Base-by-base conservation (phyloP, 1,284 basidiomycete species). In the Cutaneotrichosporon sp. region DNA sequence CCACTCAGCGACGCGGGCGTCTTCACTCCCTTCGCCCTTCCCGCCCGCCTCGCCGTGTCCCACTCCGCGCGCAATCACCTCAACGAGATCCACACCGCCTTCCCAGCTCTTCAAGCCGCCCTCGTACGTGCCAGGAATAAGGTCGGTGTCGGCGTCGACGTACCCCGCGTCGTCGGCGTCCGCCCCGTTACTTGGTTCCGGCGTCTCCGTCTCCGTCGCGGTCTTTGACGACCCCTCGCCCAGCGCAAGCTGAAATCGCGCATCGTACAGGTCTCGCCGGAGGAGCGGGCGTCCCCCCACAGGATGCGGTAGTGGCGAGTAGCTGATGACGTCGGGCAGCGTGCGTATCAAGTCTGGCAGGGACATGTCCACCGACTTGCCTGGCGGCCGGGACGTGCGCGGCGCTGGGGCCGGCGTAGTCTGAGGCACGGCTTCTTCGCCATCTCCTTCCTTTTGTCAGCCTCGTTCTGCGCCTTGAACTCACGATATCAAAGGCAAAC, bases 91-190 rank as follows among this genome's bases (percentile, higher is more conserved):
- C 14, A 93, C 74, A 35, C 89, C 88, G 59, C 91, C 96, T 72
- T 98, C 94, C 94, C 94, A 98, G 3, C 92, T 97, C 75, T 97
- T 97, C 51, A 98, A 72, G 0, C 94, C 94, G 14, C 94, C 94
- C 75, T 97, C 94, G 67, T 98, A 97, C 0, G 92, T 80, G 0
- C 91, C 86, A 1, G 92, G 89, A 10, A 97, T 83, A 12, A 98
- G 81, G 74, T 97, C 94, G 0, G 90, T 91, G 0, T 88, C 85
- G 1, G 86, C 82, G 59, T 90, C 85, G 18, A 91, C 76, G 56
- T 86, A 89, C 13, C 67, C 66, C 20, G 67, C 65, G 8, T 54
- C 55, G 26, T 44, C 47, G 13, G 46, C 17, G 48, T 34, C 52
- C 44, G 46, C 41, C 46, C 13, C 30, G 26, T 30, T 30, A 30